phyloP scores from a whole-genome alignment of 345 rosid genomes.

The Melastoma malabathricum region DNA sequence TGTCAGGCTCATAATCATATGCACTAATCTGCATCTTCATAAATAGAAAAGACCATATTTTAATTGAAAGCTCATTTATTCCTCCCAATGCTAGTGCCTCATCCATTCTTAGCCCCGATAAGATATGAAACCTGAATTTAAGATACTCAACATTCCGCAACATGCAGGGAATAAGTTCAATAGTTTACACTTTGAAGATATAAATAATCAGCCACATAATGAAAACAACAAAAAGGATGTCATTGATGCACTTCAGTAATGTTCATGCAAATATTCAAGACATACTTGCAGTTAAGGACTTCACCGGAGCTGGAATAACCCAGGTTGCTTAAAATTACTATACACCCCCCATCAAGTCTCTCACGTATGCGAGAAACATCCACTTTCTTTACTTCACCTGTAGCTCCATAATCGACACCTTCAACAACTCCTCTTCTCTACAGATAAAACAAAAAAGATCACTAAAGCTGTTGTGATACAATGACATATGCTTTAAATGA shows the following conservation, averaged over 20 bases:
- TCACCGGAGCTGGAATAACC: slow-evolving; percentile 95
- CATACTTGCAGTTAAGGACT: slow-evolving; percentile 98
- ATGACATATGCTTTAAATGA: not conserved
- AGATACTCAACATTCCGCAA: too few species aligned
- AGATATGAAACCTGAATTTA: too few species aligned
- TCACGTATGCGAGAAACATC: slow-evolving; percentile 70
- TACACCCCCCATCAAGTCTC: slow-evolving; percentile 81
- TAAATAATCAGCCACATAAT: too few species aligned
- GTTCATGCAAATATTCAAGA: slow-evolving; percentile 8
- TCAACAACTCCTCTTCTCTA: slow-evolving; percentile 92
- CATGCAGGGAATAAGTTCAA: too few species aligned
- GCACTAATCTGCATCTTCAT: too few species aligned
- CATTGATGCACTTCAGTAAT: not conserved
- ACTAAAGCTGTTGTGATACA: slow-evolving; percentile 3
- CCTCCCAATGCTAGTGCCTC: too few species aligned
- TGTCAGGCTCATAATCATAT: too few species aligned
- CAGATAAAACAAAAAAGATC: slow-evolving; percentile 10
- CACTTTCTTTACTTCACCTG: slow-evolving; percentile 90
- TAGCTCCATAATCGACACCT: slow-evolving; percentile 92
- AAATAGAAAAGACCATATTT: too few species aligned
- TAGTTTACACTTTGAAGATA: too few species aligned
- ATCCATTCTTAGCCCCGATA: too few species aligned
- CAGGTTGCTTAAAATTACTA: slow-evolving; percentile 74
- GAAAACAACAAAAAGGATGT: too few species aligned
- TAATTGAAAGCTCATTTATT: too few species aligned